These are phyloP conservation scores for Arabidopsis suecica DNA, from an alignment of 345 rosid species.

Conservation along the genomic window DNA sequence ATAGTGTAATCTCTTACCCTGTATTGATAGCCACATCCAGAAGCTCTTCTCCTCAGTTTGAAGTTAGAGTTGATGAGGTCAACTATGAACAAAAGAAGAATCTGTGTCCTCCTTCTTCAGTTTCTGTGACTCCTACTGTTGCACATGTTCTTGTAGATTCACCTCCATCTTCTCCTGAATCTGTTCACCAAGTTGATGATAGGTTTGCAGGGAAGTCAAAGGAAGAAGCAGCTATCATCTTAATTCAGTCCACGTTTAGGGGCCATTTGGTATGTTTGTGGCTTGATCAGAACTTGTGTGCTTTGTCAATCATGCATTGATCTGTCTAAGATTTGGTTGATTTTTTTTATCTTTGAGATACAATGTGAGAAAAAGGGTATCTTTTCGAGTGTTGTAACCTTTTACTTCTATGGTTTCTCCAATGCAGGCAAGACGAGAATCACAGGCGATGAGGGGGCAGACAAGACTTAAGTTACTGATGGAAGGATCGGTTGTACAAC, in stretches of 20 bases:
- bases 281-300: neutral
- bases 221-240: conserved; percentile 78
- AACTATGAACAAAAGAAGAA: conserved; percentile 48
- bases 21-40: conserved; percentile 46
- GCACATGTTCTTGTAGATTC: conserved; percentile 28
- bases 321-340: conserved; percentile 16
- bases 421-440: conserved; percentile 75
- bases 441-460: conserved; percentile 69
- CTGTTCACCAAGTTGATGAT: conserved; percentile 43
- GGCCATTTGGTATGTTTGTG: conserved; percentile 65
- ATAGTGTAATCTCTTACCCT: conserved; percentile 56
- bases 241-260: conserved; percentile 81
- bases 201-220: conserved; percentile 63
- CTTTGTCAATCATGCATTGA: neutral
- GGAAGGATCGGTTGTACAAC: conserved; percentile 77
- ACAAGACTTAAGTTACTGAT: conserved; percentile 72
- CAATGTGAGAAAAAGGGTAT: neutral
- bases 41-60: conserved; percentile 54
- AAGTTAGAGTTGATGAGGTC: conserved; percentile 53
- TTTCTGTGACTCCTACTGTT: conserved; percentile 40
- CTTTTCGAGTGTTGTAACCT: neutral
- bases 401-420: conserved; percentile 21
- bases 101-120: conserved; percentile 38
- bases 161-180: conserved; percentile 50
- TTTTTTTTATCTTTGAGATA: neutral